phyloP scores from a whole-genome alignment of 345 rosid species.

The Eutrema heterophyllum region DNA sequence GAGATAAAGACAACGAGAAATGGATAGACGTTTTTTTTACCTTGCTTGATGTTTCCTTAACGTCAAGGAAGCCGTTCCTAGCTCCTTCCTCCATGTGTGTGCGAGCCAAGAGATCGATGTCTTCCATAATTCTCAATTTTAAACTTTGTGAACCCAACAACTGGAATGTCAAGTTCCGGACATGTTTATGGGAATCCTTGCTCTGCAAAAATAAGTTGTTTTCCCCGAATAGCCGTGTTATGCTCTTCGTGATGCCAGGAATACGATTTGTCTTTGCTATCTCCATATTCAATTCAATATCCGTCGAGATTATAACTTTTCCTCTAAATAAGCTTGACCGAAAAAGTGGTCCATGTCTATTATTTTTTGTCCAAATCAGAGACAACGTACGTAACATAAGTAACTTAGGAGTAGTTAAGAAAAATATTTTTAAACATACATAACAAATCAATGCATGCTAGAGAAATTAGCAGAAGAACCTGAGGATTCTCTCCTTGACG shows the following conservation, averaged over 20 bases:
- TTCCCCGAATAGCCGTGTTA: background rate
- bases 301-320: conserved; percentile 14
- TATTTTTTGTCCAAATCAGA: too few relatives aligned
- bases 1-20: too few relatives aligned
- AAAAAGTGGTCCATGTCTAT: too few relatives aligned
- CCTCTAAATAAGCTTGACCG: conserved; percentile 22
- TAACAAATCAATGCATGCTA: too few relatives aligned
- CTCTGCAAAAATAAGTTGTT: conserved; percentile 13
- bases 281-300: conserved; percentile 2
- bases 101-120: conserved; percentile 9
- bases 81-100: conserved; percentile 12
- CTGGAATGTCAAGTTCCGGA: background rate
- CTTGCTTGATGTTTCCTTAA: background rate
- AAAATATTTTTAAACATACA: too few relatives aligned
- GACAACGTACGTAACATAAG: too few relatives aligned
- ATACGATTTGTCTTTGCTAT: conserved; percentile 6
- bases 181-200: conserved; percentile 9
- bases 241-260: background rate
- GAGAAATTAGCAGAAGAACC: too few relatives aligned
- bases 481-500: too few relatives aligned
- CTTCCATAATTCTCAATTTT: background rate
- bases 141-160: conserved; percentile 18
- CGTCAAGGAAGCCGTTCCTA: background rate
- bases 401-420: too few relatives aligned
- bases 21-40: background rate